Evolutionary conservation across 371 early-diverging fungal species (phyloP).

Genomic region (Smittium culicis): DNA sequence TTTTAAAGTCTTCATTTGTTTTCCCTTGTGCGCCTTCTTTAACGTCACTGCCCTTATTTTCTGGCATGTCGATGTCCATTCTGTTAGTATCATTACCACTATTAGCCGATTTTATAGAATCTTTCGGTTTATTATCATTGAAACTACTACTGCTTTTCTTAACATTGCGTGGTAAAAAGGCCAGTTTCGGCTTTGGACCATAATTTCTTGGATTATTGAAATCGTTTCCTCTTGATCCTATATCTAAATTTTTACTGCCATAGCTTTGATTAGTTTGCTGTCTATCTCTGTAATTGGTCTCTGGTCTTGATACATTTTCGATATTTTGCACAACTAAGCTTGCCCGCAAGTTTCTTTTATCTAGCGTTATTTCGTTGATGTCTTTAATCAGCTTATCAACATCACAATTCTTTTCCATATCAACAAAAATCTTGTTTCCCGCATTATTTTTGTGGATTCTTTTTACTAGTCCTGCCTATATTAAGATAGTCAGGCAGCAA

Average conservation of each 20-base stretch:
- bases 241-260: too few species aligned
- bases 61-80: neutral
- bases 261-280: too few species aligned
- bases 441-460: constrained; percentile 10
- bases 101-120: too few species aligned
- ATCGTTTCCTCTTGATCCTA: neutral
- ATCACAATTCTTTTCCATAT: neutral
- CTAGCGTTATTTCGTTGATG: neutral
- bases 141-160: neutral
- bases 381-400: neutral
- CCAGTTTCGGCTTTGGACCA: neutral
- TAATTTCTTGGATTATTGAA: neutral
- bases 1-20: neutral
- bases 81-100: neutral
- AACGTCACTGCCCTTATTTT: too few species aligned
- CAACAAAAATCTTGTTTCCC: constrained; percentile 11
- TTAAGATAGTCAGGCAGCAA: neutral
- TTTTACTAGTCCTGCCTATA: constrained; percentile 7
- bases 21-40: too few species aligned
- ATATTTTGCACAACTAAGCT: neutral
- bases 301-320: neutral
- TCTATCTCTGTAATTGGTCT: too few species aligned
- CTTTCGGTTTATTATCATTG: neutral
- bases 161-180: neutral
- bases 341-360: neutral